Evolutionary conservation across 495 filamentous ascomycete species (phyloP).

Genomic region (Viridothelium virens): DNA sequence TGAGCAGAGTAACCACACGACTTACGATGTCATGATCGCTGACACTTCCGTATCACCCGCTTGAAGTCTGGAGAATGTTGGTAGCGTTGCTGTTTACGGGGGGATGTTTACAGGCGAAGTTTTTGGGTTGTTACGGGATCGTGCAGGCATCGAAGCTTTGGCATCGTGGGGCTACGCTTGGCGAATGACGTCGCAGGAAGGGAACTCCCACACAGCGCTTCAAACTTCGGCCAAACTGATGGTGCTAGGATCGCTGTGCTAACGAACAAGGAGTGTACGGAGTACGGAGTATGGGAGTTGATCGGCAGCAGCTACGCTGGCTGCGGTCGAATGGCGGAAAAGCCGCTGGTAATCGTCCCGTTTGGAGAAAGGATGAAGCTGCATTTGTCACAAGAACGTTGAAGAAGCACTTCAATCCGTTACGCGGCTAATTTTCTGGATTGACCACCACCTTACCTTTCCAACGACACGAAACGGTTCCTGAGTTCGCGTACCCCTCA

Average conservation of each 20-base stretch:
- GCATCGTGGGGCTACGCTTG: not conserved
- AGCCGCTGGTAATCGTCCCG: not conserved
- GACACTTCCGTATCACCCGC: not conserved
- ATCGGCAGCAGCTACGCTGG: no score
- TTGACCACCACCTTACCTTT: not conserved
- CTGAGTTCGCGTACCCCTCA: slow-evolving; percentile 6
- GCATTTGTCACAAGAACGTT: not conserved
- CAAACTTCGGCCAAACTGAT: not conserved
- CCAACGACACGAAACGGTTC: slow-evolving; percentile 8
- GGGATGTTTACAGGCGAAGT: not conserved
- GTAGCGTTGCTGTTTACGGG: not conserved
- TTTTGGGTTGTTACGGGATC: not conserved
- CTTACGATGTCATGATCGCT: slow-evolving; percentile 4
- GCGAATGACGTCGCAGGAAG: not conserved
- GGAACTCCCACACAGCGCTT: not conserved
- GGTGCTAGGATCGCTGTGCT: not conserved
- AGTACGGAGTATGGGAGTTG: no score
- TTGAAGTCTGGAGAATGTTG: not conserved
- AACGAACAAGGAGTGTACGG: no score
- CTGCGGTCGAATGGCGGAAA: slow-evolving; percentile 2
- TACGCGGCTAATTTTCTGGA: slow-evolving; percentile 4
- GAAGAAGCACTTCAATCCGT: not conserved
- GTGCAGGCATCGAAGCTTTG: not conserved
- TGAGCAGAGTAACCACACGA: not conserved
- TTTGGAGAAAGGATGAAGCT: not conserved